Conservation (phyloP, 371 early-diverging fungal species). For the Rhizopus stolonifer region DNA sequence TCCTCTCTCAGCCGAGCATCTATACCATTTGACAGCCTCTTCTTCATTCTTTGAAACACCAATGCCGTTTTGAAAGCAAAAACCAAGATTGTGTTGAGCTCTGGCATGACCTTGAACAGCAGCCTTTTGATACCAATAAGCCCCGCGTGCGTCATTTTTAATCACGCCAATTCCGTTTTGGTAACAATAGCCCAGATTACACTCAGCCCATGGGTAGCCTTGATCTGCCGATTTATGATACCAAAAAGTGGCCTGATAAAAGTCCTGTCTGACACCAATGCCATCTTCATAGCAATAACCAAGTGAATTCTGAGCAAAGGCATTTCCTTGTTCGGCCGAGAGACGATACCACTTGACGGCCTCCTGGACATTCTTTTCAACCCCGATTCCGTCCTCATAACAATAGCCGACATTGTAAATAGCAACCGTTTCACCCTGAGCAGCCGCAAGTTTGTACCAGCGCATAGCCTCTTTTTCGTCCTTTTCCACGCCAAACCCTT, state of each 20-base stretch:
- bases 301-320: conserved; percentile 77
- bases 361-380: conserved; percentile 58
- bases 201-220: conserved; percentile 60
- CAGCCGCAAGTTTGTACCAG: conserved; percentile 69
- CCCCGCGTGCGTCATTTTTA: conserved; percentile 61
- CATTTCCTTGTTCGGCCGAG: conserved; percentile 74
- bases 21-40: conserved; percentile 69
- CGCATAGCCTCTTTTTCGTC: conserved; percentile 66
- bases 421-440: conserved; percentile 66
- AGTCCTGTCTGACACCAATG: conserved; percentile 59
- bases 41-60: conserved; percentile 63
- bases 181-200: conserved; percentile 80
- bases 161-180: conserved; percentile 81
- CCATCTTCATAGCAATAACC: conserved; percentile 80
- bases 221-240: conserved; percentile 68
- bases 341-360: conserved; percentile 74
- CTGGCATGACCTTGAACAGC: conserved; percentile 76
- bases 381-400: conserved; percentile 83
- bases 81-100: conserved; percentile 85
- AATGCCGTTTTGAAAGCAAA: conserved; percentile 80
- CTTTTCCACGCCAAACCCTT: conserved; percentile 73
- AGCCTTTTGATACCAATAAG: conserved; percentile 78
- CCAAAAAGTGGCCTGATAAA: conserved; percentile 47
- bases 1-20: conserved; percentile 69
- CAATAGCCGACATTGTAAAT: conserved; percentile 83